Conservation (phyloP, 768 basidiomycete species). For the Tylopilus vinaceipallidus region DNA sequence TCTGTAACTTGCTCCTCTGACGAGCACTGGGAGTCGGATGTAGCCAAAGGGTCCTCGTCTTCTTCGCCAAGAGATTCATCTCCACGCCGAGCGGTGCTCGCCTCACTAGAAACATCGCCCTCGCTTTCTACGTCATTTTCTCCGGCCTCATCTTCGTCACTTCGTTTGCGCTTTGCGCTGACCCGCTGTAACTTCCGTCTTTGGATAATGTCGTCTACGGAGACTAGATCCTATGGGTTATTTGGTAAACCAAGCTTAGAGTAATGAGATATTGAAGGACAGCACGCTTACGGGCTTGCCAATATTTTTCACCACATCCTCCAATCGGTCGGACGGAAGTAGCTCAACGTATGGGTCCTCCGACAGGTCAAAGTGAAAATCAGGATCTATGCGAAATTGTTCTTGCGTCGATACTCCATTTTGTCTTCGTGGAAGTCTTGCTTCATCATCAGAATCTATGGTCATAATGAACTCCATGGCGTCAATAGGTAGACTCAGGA, state of each 20-base stretch:
- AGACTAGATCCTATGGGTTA: conserved; percentile 62
- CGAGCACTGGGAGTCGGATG: conserved; percentile 31
- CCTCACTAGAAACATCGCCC: conserved; percentile 1
- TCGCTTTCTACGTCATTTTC: conserved; percentile 33
- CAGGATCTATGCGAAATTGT: conserved; percentile 69
- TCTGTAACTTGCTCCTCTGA: conserved; percentile 27
- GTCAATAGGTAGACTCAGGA: background rate
- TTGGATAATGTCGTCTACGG: conserved; percentile 90
- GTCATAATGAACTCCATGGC: conserved; percentile 75
- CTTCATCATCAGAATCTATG: conserved; percentile 77
- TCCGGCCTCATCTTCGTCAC: conserved; percentile 32
- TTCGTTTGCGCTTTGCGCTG: conserved; percentile 63
- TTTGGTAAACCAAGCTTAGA: conserved; percentile 3
- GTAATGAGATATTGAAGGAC: conserved; percentile 2
- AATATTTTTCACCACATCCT: conserved; percentile 61
- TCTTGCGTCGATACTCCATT: conserved; percentile 36
- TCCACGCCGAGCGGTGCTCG: conserved; percentile 17
- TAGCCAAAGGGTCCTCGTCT: conserved; percentile 34
- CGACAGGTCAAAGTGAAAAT: conserved; percentile 77
- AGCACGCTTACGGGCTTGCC: conserved; percentile 53
- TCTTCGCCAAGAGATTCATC: conserved; percentile 32
- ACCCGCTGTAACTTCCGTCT: conserved; percentile 48
- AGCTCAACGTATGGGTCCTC: conserved; percentile 68
- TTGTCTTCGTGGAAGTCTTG: conserved; percentile 33
- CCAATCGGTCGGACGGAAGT: conserved; percentile 40